phyloP scores from a whole-genome alignment of 768 basidiomycete genomes.

The Hemileccinum impolitum region DNA sequence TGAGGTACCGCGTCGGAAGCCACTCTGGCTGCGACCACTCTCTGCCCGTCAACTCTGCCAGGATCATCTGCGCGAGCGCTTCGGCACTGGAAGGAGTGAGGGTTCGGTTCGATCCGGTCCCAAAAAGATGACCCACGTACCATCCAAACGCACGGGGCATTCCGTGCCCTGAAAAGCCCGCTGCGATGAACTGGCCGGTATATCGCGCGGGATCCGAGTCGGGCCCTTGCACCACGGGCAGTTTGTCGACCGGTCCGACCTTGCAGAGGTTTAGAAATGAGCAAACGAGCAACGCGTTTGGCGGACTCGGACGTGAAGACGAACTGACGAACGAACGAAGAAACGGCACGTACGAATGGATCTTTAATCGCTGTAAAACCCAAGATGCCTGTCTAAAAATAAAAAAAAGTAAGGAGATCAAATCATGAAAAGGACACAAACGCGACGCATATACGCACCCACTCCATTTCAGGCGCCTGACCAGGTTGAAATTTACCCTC shows the following conservation, averaged over 20 bases:
- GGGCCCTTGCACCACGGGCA: slow-evolving; percentile 10
- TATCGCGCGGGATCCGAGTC: slow-evolving; percentile 23
- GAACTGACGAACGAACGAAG: not conserved
- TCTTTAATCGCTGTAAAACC: slow-evolving; percentile 59
- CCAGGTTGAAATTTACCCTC: slow-evolving; percentile 48
- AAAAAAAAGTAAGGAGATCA: not conserved
- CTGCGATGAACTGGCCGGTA: slow-evolving; percentile 66
- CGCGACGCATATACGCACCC: slow-evolving; percentile 47
- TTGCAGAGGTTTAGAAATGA: slow-evolving; percentile 17
- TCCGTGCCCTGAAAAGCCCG: slow-evolving; percentile 75
- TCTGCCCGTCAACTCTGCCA: slow-evolving; percentile 41
- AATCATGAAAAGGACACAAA: not conserved
- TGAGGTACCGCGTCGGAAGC: slow-evolving; percentile 58
- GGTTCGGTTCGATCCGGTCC: not conserved
- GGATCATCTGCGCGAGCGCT: slow-evolving; percentile 56
- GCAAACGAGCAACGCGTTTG: too few relatives aligned
- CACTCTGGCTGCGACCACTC: slow-evolving; percentile 55
- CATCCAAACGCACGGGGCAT: slow-evolving; percentile 77
- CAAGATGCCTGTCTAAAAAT: slow-evolving; percentile 75
- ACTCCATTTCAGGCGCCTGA: slow-evolving; percentile 71
- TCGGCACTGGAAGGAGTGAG: slow-evolving; percentile 48
- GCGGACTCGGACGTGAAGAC: too few relatives aligned
- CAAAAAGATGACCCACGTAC: slow-evolving; percentile 20
- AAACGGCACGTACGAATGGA: slow-evolving; percentile 55
- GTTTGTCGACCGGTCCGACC: slow-evolving; percentile 59